Evolutionary conservation across 441 rosid species (phyloP).

Genomic region (Omphalea diandra): DNA sequence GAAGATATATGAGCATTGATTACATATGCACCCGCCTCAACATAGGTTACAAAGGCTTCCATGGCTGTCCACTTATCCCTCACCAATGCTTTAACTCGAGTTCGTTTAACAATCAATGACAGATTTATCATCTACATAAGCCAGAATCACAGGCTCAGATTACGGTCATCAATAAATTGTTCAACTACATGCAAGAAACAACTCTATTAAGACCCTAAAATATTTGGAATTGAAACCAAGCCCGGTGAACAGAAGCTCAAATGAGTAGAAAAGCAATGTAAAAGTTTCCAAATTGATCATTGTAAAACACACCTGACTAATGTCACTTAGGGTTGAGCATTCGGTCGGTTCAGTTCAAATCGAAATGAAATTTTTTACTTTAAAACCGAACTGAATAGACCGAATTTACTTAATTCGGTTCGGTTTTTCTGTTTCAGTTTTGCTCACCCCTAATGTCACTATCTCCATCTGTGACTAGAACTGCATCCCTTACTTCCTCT

Average conservation of each 20-base stretch:
- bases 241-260: background rate
- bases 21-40: slow-evolving; percentile 57
- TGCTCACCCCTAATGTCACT: too few relatives aligned
- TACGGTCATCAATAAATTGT: background rate
- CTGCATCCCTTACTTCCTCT: slow-evolving; percentile 48
- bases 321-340: too few relatives aligned
- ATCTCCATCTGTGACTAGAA: slow-evolving; percentile 84
- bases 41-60: slow-evolving; percentile 90
- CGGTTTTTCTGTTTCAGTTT: too few relatives aligned
- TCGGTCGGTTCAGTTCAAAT: too few relatives aligned
- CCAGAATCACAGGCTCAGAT: slow-evolving; percentile 49
- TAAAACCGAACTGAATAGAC: too few relatives aligned
- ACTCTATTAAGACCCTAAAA: background rate
- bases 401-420: too few relatives aligned
- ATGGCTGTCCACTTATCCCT: slow-evolving; percentile 66
- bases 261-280: too few relatives aligned
- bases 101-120: slow-evolving; percentile 67
- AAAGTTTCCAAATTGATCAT: too few relatives aligned
- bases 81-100: slow-evolving; percentile 73
- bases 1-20: background rate
- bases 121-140: slow-evolving; percentile 82
- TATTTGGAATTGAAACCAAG: background rate
- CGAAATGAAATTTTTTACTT: too few relatives aligned
- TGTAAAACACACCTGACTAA: slow-evolving; percentile 77
- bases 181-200: background rate